These are phyloP conservation scores for Sclerotinia glacialis DNA, from an alignment of 2,329 filamentous ascomycete species.

Conservation along the genomic window DNA sequence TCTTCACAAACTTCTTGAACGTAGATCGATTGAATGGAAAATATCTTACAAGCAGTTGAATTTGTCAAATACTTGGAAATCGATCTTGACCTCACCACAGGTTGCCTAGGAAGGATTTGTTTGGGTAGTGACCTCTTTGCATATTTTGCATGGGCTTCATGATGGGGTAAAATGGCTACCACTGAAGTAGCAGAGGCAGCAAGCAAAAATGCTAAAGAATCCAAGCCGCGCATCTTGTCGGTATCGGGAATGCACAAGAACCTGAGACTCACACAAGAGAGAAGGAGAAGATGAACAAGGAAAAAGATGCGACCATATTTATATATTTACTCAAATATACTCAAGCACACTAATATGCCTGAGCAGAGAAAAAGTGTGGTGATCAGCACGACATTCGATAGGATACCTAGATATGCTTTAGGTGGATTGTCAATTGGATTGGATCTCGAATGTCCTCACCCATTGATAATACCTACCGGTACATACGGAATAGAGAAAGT, in stretches of 20 bases:
- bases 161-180: background rate
- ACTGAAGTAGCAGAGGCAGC: slow-evolving; percentile 6
- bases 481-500: too few species aligned
- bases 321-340: background rate
- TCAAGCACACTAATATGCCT: background rate
- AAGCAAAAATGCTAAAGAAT: slow-evolving; percentile 14
- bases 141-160: slow-evolving; percentile 18
- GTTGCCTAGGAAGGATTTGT: slow-evolving; percentile 21
- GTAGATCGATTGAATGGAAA: background rate
- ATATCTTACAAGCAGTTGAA: slow-evolving; percentile 25
- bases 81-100: slow-evolving; percentile 21
- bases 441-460: background rate
- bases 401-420: too few species aligned
- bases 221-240: slow-evolving; percentile 14
- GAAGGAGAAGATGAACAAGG: background rate
- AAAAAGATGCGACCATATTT: background rate
- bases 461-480: background rate
- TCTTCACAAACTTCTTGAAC: background rate
- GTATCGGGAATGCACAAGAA: background rate
- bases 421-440: background rate
- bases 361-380: background rate
- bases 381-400: background rate
- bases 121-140: slow-evolving; percentile 15
- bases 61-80: slow-evolving; percentile 29
- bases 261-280: background rate